Conservation (phyloP, 176 grass and related monocot species). For the Carex kokanica region DNA sequence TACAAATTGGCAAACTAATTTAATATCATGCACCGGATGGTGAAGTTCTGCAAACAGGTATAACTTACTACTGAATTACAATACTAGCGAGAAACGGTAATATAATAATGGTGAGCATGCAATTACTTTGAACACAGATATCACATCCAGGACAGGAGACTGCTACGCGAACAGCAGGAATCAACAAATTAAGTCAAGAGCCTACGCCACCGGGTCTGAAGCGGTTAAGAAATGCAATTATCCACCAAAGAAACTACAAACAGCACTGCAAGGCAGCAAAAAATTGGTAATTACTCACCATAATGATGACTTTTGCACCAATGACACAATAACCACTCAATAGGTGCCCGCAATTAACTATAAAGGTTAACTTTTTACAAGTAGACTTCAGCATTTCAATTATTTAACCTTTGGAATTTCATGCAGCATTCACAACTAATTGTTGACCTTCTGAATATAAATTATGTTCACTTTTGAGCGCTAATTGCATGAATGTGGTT, state of each 20-base stretch:
- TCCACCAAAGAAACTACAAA: neutral
- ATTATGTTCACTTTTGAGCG: neutral
- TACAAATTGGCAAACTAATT: neutral
- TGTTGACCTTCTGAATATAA: neutral
- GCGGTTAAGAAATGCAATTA: slow-evolving; percentile 2
- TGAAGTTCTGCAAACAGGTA: slow-evolving; percentile 15
- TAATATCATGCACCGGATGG: neutral
- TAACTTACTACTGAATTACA: slow-evolving; percentile 23
- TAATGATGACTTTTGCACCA: neutral
- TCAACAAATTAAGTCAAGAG: slow-evolving; percentile 19
- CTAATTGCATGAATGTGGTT: neutral
- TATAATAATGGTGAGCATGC: slow-evolving; percentile 1
- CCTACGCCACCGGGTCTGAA: neutral
- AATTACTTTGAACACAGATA: slow-evolving; percentile 7
- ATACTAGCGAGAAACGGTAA: slow-evolving; percentile 17
- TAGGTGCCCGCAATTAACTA: neutral
- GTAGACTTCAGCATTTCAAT: neutral
- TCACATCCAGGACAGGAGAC: slow-evolving; percentile 12
- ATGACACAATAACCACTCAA: slow-evolving; percentile 1
- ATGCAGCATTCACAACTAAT: neutral
- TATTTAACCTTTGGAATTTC: neutral
- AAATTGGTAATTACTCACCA: neutral
- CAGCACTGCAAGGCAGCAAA: neutral
- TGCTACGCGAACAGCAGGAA: neutral
- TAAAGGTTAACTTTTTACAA: neutral